Evolutionary conservation across 106 monocot genomes (phyloP), one percentile per base, ranked within the genome.

Genomic region (Dendrobium chrysotoxum): DNA sequence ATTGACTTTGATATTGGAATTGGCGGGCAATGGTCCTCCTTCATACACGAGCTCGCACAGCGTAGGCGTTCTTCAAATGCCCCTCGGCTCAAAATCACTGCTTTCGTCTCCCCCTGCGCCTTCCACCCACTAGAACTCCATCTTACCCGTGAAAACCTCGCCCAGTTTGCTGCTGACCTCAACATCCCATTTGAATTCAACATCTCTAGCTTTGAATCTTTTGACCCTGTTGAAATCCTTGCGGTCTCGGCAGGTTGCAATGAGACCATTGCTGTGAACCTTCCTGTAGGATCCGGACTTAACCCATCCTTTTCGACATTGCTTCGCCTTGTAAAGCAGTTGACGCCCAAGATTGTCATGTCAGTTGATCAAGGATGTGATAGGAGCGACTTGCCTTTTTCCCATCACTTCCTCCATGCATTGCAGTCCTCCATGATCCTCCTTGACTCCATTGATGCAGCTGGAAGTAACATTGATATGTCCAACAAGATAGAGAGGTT

Each of bases 21-120:
- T 6, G 94, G 98, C 11, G 91, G 94, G 16, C 94, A 95, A 76
- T 98, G 98, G 94, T 85, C 98, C 6, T 92, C 98, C 13, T 91
- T 98, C 86, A 85, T 98, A 84, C 94, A 94, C 57, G 96, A 94
- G 83, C 82, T 97, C 8, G 90, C 94, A 21, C 92, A 90, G 78
- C 78, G 94, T 21, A 78, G 94, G 31, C 55, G 83, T 75, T 35
- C 70, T 0, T 53, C 75, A 11, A 26, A 84, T 3, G 4, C 75
- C 1, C 89, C 88, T 0, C 76, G 76, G 38, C 84, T 95, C 15
- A 98, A 88, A 77, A 81, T 98, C 81, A 95, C 98, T 0, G 94
- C 92, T 31, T 88, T 98, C 23, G 86, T 88, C 35, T 84, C 94
- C 17, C 53, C 75, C 41, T 78, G 82, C 20, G 81, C 87, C 30